phyloP scores from a whole-genome alignment of 208 protist species.

The Porcisia deanei region DNA sequence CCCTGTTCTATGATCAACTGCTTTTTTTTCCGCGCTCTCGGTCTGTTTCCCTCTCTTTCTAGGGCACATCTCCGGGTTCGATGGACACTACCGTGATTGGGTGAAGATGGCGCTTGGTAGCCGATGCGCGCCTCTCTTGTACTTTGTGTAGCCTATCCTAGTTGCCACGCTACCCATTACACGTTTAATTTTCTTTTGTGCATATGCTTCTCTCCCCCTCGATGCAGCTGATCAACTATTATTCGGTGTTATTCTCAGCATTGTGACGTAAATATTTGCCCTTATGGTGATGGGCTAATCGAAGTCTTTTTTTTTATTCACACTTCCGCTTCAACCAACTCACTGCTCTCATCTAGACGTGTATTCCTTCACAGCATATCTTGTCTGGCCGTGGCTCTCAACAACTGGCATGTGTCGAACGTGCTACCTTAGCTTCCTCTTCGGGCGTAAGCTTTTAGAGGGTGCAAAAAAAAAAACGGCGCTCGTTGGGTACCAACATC shows the following conservation, averaged over 20 bases:
- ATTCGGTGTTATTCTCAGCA: background rate
- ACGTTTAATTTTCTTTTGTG: background rate
- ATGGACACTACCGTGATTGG: background rate
- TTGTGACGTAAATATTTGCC: background rate
- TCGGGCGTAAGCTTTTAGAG: slow-evolving; percentile 17
- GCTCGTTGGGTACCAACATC: slow-evolving; percentile 68
- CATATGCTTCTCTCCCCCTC: background rate
- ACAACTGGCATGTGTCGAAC: too few relatives aligned
- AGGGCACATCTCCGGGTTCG: background rate
- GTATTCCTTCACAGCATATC: too few relatives aligned
- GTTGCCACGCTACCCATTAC: background rate
- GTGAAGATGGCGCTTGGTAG: background rate
- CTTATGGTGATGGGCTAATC: background rate
- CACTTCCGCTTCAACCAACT: too few relatives aligned
- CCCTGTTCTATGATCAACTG: too few relatives aligned
- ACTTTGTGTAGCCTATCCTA: too few relatives aligned
- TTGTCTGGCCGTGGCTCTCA: too few relatives aligned
- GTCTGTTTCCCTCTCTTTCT: background rate
- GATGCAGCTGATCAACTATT: too few relatives aligned
- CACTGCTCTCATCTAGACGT: too few relatives aligned
- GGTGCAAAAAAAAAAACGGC: slow-evolving; percentile 69
- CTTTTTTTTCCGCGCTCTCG: too few relatives aligned
- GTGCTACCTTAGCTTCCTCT: too few relatives aligned
- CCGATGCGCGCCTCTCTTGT: background rate
- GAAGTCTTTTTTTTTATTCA: background rate